Percentiles rank a stretch among this genome's conserved stretches.
phyloP scores from a whole-genome alignment of 768 basidiomycete species.

The Mrakia hoshinonis region DNA sequence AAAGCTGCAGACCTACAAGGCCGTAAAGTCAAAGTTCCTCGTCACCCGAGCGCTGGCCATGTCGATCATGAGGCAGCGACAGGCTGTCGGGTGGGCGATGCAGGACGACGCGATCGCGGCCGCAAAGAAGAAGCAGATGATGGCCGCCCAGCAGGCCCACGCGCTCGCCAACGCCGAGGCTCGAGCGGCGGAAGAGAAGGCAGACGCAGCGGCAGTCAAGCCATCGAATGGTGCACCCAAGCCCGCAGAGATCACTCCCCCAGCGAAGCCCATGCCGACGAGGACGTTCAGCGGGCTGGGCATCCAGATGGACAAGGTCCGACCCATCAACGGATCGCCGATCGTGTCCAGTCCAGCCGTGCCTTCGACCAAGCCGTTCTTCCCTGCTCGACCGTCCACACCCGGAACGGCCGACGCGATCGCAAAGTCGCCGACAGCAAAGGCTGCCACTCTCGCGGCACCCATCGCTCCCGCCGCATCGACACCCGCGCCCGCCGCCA shows the following conservation, averaged over 20 bases:
- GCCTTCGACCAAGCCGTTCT: too few relatives aligned
- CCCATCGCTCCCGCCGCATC: neutral
- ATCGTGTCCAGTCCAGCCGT: neutral
- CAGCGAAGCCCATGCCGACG: neutral
- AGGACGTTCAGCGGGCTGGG: constrained; percentile 1
- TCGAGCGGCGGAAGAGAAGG: neutral
- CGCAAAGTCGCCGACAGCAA: neutral
- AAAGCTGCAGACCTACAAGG: constrained; percentile 58
- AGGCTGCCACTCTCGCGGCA: neutral
- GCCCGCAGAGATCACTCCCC: constrained; percentile 34
- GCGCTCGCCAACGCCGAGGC: neutral
- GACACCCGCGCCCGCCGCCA: neutral
- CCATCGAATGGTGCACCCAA: constrained; percentile 39
- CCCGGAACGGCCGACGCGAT: neutral
- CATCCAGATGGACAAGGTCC: constrained; percentile 11
- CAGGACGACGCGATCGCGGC: constrained; percentile 55
- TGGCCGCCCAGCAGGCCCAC: neutral
- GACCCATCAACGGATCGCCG: neutral
- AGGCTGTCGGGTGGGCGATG: constrained; percentile 60
- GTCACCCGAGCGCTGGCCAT: constrained; percentile 57
- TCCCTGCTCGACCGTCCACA: neutral
- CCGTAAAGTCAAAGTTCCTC: constrained; percentile 57
- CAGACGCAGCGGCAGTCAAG: neutral
- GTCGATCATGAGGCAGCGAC: constrained; percentile 44
- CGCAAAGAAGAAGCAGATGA: constrained; percentile 23